Conservation (phyloP, 2,329 filamentous ascomycete species). For the Fusarium poae region DNA sequence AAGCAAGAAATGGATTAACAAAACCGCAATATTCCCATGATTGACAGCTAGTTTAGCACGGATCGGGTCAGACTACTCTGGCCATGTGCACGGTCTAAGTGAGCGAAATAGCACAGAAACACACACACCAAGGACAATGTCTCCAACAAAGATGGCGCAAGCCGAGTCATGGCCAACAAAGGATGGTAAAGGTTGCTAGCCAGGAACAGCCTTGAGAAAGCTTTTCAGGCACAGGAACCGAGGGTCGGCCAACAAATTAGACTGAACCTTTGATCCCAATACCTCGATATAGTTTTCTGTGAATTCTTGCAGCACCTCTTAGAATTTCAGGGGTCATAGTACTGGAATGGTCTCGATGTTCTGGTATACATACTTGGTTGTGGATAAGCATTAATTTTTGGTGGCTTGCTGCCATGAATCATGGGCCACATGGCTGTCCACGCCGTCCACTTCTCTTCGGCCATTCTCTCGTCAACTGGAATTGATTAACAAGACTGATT, state of each 20-base stretch:
- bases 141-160: conserved; percentile 22
- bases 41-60: conserved; percentile 33
- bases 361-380: conserved; percentile 14
- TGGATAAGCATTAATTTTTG: conserved; percentile 13
- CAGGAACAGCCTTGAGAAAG: conserved; percentile 35
- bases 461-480: conserved; percentile 1
- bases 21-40: conserved; percentile 39
- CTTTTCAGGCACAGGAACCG: conserved; percentile 31
- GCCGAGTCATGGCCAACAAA: conserved; percentile 41
- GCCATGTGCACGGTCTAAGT: conserved; percentile 9
- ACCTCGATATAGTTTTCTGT: conserved; percentile 35
- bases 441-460: not conserved
- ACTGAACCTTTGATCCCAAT: conserved; percentile 1
- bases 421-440: conserved; percentile 28
- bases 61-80: conserved; percentile 2
- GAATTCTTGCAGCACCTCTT: conserved; percentile 33
- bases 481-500: conserved; percentile 1
- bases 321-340: conserved; percentile 32
- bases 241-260: conserved; percentile 4
- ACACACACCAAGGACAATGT: conserved; percentile 16
- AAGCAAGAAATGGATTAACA: conserved; percentile 10
- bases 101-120: conserved; percentile 7
- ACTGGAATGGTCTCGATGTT: conserved; percentile 38
- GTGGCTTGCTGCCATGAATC: conserved; percentile 39
- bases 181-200: conserved; percentile 34